Conservation (phyloP, 2,329 filamentous ascomycete species). For the Aschersonia sp. region DNA sequence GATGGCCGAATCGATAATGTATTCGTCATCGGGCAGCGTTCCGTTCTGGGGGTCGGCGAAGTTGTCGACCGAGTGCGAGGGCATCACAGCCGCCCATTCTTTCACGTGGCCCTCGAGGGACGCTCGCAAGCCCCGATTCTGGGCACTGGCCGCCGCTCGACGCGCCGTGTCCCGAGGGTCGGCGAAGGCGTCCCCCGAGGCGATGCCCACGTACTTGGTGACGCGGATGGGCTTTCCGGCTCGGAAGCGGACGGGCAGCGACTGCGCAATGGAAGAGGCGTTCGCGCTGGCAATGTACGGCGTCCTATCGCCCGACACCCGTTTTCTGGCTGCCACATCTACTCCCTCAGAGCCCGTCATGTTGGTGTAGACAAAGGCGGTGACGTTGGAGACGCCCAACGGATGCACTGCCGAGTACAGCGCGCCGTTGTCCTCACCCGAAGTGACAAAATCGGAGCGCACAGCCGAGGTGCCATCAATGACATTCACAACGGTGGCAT, state of each 20-base stretch:
- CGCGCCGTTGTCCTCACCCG: slow-evolving; percentile 34
- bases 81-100: slow-evolving; percentile 50
- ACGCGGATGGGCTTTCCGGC: slow-evolving; percentile 39
- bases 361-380: slow-evolving; percentile 33
- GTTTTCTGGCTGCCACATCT: slow-evolving; percentile 18
- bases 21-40: slow-evolving; percentile 37
- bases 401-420: slow-evolving; percentile 56
- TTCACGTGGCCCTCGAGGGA: slow-evolving; percentile 39
- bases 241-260: slow-evolving; percentile 35
- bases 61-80: slow-evolving; percentile 46
- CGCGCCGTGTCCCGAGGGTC: slow-evolving; percentile 40
- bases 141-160: slow-evolving; percentile 31
- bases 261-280: slow-evolving; percentile 50
- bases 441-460: slow-evolving; percentile 42
- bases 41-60: slow-evolving; percentile 39
- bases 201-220: slow-evolving; percentile 54
- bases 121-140: slow-evolving; percentile 36
- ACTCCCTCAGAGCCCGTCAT: slow-evolving; percentile 24
- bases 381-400: slow-evolving; percentile 44
- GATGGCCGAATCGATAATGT: slow-evolving; percentile 40
- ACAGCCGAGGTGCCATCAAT: slow-evolving; percentile 56
- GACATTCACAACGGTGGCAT: slow-evolving; percentile 49
- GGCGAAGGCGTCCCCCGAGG: slow-evolving; percentile 53
- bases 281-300: slow-evolving; percentile 34
- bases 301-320: background rate